These are phyloP conservation scores for Penicillium olsonii DNA, from an alignment of 2,329 filamentous ascomycete genomes.

Conservation along the genomic window DNA sequence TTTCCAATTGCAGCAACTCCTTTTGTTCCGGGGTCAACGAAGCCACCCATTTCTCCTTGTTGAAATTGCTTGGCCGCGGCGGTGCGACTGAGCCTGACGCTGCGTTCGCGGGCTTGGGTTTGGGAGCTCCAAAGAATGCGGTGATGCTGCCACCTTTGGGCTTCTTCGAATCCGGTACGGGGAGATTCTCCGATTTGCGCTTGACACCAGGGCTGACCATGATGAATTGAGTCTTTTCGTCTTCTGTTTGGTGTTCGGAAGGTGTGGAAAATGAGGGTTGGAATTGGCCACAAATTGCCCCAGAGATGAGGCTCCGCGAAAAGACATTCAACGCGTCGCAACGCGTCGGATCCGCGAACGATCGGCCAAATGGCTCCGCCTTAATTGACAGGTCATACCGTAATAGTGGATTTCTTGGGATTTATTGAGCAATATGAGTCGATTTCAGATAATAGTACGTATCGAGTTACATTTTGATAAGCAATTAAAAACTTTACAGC, in stretches of 20 bases:
- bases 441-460: constrained; percentile 21
- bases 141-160: constrained; percentile 75
- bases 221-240: constrained; percentile 1
- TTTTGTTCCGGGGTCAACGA: constrained; percentile 79
- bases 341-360: background rate
- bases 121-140: constrained; percentile 81
- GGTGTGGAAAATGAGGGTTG: background rate
- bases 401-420: no score
- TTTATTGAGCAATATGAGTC: constrained; percentile 1
- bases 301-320: constrained; percentile 2
- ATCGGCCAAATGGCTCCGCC: background rate
- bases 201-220: constrained; percentile 53
- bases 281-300: background rate
- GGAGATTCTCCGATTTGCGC: constrained; percentile 61
- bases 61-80: constrained; percentile 59
- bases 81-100: constrained; percentile 27
- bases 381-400: background rate
- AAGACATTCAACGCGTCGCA: constrained; percentile 1
- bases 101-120: constrained; percentile 42
- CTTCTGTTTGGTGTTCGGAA: background rate
- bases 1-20: constrained; percentile 80
- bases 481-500: constrained; percentile 31
- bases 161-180: constrained; percentile 63
- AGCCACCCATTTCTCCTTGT: constrained; percentile 88
- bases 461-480: constrained; percentile 9